Conservation (phyloP, 768 basidiomycete species). For the Crepidotus variabilis region DNA sequence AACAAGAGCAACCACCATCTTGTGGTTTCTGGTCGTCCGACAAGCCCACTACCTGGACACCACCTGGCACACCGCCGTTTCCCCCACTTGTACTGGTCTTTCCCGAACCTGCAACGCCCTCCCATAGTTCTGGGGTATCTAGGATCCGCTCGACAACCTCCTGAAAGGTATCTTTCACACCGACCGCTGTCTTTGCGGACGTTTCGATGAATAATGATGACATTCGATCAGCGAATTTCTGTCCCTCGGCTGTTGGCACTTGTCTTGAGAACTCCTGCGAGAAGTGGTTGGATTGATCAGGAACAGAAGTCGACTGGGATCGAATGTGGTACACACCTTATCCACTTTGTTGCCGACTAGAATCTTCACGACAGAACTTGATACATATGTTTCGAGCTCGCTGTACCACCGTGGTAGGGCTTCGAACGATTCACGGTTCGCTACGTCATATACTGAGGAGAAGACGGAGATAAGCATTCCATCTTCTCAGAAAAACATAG, state of each 20-base stretch:
- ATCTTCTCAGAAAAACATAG: background rate
- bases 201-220: slow-evolving; percentile 87
- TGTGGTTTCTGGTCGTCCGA: slow-evolving; percentile 18
- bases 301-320: too few species aligned
- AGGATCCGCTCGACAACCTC: slow-evolving; percentile 81
- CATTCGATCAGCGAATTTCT: slow-evolving; percentile 78
- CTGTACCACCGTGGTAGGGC: slow-evolving; percentile 91
- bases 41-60: slow-evolving; percentile 42
- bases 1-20: slow-evolving; percentile 16
- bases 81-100: slow-evolving; percentile 34
- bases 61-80: slow-evolving; percentile 46
- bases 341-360: slow-evolving; percentile 95
- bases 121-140: slow-evolving; percentile 82
- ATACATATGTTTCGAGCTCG: slow-evolving; percentile 93
- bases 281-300: background rate
- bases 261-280: slow-evolving; percentile 92
- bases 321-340: too few species aligned
- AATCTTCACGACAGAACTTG: slow-evolving; percentile 65
- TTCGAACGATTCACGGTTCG: slow-evolving; percentile 90
- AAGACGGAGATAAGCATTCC: background rate
- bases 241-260: slow-evolving; percentile 75
- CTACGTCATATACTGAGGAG: slow-evolving; percentile 87
- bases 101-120: slow-evolving; percentile 21
- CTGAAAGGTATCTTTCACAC: slow-evolving; percentile 68
- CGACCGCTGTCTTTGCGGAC: slow-evolving; percentile 86